phyloP scores from a whole-genome alignment of 768 basidiomycete species.

The Trametes cingulata region DNA sequence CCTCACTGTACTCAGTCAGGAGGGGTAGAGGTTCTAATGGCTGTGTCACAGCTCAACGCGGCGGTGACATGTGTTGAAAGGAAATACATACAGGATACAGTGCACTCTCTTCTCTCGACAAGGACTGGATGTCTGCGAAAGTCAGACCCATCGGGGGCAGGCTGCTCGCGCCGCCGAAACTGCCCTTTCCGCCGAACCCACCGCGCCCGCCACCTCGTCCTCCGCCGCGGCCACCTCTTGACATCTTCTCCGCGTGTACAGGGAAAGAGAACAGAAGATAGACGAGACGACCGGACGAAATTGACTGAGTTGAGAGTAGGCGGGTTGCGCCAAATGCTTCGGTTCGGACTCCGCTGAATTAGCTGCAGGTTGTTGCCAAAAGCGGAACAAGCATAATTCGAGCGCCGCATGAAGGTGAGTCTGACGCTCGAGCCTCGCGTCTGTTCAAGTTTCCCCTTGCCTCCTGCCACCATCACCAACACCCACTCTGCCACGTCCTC shows the following conservation, averaged over 20 bases:
- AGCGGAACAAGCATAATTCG: constrained; percentile 34
- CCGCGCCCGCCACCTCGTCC: constrained; percentile 60
- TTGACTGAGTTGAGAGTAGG: not conserved
- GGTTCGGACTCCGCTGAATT: constrained; percentile 24
- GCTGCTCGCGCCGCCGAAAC: constrained; percentile 37
- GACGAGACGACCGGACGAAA: not conserved
- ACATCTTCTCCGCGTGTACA: constrained; percentile 38
- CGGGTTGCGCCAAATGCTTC: constrained; percentile 13
- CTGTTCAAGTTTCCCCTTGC: constrained; percentile 33
- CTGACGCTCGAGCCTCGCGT: constrained; percentile 27
- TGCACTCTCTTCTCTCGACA: constrained; percentile 74
- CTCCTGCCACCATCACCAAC: constrained; percentile 33
- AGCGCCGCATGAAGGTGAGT: constrained; percentile 40
- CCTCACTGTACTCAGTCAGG: constrained; percentile 61
- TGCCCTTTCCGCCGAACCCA: constrained; percentile 53
- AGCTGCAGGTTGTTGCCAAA: constrained; percentile 13
- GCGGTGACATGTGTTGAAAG: constrained; percentile 5
- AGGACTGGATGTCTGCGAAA: constrained; percentile 74
- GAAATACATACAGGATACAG: constrained; percentile 71
- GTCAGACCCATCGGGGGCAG: constrained; percentile 78
- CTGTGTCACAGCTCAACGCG: constrained; percentile 46
- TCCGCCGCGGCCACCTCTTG: constrained; percentile 49
- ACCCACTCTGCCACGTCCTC: constrained; percentile 22
- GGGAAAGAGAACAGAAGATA: not conserved
- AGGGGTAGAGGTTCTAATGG: constrained; percentile 64